Evolutionary conservation across 495 filamentous ascomycete species (phyloP).

Genomic region (Hamigera avellanea): DNA sequence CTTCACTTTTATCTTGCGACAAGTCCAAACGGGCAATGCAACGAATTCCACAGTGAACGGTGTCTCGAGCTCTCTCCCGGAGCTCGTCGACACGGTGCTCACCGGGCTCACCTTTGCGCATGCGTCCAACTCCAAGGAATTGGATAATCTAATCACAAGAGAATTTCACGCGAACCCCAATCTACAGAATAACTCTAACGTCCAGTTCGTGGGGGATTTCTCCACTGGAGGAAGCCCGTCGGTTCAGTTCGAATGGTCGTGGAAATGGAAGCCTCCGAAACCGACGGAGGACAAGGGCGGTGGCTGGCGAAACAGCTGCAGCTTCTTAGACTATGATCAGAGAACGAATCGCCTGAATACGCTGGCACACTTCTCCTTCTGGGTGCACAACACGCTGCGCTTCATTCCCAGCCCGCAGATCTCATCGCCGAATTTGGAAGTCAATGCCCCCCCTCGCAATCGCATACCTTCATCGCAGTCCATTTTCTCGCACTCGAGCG

Average conservation of each 20-base stretch:
- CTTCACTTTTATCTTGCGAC: conserved; percentile 83
- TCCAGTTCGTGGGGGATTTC: conserved; percentile 82
- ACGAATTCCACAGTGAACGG: conserved; percentile 36
- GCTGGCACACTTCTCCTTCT: conserved; percentile 86
- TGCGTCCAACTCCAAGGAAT: conserved; percentile 69
- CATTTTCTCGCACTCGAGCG: conserved; percentile 64
- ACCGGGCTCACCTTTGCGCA: conserved; percentile 89
- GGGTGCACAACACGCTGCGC: conserved; percentile 62
- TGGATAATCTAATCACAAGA: conserved; percentile 85
- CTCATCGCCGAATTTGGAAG: conserved; percentile 56
- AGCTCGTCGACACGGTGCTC: conserved; percentile 57
- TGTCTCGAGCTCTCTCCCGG: conserved; percentile 33
- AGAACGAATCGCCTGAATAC: conserved; percentile 80
- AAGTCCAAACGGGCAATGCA: conserved; percentile 38
- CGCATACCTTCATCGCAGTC: conserved; percentile 76
- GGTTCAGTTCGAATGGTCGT: conserved; percentile 88
- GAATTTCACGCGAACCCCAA: conserved; percentile 98
- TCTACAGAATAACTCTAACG: conserved; percentile 92
- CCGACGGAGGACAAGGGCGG: conserved; percentile 68
- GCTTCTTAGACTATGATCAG: conserved; percentile 93
- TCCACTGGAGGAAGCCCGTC: conserved; percentile 68
- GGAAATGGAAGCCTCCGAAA: conserved; percentile 94
- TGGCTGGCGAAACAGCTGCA: conserved; percentile 92
- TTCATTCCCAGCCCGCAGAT: conserved; percentile 28
- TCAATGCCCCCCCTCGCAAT: conserved; percentile 62